Base-by-base conservation (phyloP, 305 asterid genomes). In the Salvia sclarea region DNA sequence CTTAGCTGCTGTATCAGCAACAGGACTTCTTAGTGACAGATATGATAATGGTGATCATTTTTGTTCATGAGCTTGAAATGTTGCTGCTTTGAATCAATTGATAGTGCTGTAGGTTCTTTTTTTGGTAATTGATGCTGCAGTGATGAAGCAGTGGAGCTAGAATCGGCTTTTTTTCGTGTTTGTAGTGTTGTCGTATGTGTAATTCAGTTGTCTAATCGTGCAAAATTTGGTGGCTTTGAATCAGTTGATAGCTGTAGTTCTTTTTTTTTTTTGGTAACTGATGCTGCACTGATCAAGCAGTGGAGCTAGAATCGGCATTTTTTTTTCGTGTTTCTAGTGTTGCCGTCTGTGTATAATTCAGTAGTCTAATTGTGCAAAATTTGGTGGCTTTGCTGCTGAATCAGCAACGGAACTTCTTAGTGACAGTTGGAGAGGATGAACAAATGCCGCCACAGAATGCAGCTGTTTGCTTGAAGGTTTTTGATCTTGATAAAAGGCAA, bases 401-500 rank as follows among this genome's bases (percentile, higher is more conserved):
- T 80, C 85, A 94, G 98, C 97, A 91, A 94, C 75, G 97, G 69
- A 94, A 94, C 78, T 83, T 75, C 80, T 76, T 94, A 69, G 84
- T 94, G 66, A 87, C 99, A 0, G 96, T 91, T 52, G 99, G 99
- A 52, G 96, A 89, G 81, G 99, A 94, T 72, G 96, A 94, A 72
- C 91, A 87, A 79, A 78, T 91, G 68, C 73, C 88, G 30, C 85
- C 92, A 2, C 96, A 87, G 74, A 83, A 81, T 72, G 83, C 95
- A 7, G 80, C 87, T 44, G 68, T 79, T 31, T 94, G 95, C 71
- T 80, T 94, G 44, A 94, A 94, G 84, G 88, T 94, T 71, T 94
- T 87, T 75, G 96, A 94, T 79, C 85, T 94, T 1, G 97, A 89
- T 66, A 94, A 88, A 81, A 86, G 78, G 79, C 90, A 83, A 64